Conservation (phyloP, 768 basidiomycete genomes). For the Lactarius pseudohatsudake region DNA sequence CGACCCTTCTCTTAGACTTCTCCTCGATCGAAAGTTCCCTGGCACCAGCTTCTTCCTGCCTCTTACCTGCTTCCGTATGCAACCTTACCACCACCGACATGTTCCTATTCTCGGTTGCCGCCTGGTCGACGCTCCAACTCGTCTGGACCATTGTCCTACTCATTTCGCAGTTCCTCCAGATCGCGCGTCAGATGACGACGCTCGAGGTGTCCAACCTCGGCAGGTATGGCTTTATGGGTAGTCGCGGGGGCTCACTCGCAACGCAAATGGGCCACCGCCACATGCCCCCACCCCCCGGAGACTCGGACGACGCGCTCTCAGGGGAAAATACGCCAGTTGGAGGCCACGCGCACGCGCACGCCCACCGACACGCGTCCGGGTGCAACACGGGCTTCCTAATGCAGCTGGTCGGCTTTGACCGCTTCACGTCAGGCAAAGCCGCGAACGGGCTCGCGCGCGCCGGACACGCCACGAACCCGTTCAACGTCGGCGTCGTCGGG, state of each 20-base stretch:
- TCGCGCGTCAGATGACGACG: conserved; percentile 92
- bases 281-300: conserved; percentile 36
- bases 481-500: conserved; percentile 73
- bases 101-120: conserved; percentile 78
- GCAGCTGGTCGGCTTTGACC: conserved; percentile 88
- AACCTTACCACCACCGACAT: conserved; percentile 67
- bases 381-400: conserved; percentile 70
- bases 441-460: conserved; percentile 82
- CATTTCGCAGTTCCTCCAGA: conserved; percentile 86
- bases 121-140: conserved; percentile 93
- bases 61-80: conserved; percentile 70
- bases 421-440: conserved; percentile 90
- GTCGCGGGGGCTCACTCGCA: conserved; percentile 67
- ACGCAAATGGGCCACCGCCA: conserved; percentile 83
- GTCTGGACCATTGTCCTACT: conserved; percentile 91
- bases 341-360: conserved; percentile 50
- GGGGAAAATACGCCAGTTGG: conserved; percentile 37
- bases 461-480: conserved; percentile 81
- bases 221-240: conserved; percentile 96
- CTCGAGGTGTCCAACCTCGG: conserved; percentile 95
- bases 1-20: conserved; percentile 48
- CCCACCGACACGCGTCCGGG: conserved; percentile 40
- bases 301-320: conserved; percentile 46
- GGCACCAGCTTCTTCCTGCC: conserved; percentile 57
- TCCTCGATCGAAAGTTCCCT: conserved; percentile 43